phyloP scores from a whole-genome alignment of 306 rosid species.

The Sechiopsis laciniata region DNA sequence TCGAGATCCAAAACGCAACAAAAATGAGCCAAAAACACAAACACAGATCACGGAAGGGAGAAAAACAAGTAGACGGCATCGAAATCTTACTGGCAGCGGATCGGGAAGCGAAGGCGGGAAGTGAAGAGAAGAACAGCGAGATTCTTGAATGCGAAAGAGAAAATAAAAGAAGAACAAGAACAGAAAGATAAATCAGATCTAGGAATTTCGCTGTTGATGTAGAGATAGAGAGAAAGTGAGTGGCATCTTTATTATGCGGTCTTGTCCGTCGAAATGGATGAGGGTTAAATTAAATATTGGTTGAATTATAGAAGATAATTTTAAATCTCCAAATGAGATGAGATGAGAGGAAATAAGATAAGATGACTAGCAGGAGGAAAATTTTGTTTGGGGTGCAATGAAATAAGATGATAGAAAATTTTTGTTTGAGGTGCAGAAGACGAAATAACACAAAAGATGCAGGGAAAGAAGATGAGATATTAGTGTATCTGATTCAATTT shows the following conservation, averaged over 20 bases:
- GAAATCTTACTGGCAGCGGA: neutral
- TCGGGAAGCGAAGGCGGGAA: neutral
- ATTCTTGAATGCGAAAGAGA: neutral
- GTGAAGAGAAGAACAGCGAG: neutral
- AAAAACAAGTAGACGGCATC: neutral
- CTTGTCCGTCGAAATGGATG: neutral
- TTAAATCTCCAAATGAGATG: no score
- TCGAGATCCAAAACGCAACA: neutral
- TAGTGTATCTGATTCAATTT: no score
- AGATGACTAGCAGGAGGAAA: no score
- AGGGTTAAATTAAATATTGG: constrained; percentile 1
- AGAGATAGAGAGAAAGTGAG: constrained; percentile 3
- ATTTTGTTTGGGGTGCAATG: no score
- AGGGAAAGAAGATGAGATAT: no score
- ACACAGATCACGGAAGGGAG: neutral
- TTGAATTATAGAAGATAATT: no score
- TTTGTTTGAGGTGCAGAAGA: no score
- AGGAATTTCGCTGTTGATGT: neutral
- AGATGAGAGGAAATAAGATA: no score
- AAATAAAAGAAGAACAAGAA: neutral
- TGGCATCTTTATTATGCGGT: neutral
- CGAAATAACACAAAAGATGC: no score
- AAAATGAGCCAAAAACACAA: no score
- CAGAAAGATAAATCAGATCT: constrained; percentile 19
- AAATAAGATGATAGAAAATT: no score